Evolutionary conservation across 2,329 filamentous ascomycete genomes (phyloP), one percentile per base, ranked within the genome.

Genomic region (Penicillium sp.): DNA sequence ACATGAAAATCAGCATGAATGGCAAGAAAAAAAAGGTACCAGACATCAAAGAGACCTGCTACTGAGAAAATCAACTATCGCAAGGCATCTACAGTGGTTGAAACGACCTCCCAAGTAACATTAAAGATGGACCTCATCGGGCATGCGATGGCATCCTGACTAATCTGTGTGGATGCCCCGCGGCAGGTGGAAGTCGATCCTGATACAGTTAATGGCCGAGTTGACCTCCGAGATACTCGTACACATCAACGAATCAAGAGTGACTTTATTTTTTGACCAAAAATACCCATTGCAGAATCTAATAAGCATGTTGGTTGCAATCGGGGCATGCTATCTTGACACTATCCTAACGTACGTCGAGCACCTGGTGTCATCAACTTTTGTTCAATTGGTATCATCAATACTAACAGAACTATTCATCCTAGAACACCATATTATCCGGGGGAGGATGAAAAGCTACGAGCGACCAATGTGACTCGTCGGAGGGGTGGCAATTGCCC

Each of bases 401-500:
- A 51, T 28, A 28, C 51, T 54, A 40, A 53, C 13, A 17, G 1
- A 9, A 24, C 5, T 22, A 2, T 17, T n/a, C 13, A 15, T 26
- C 51, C 44, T 33, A 76, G 70, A 64, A 72, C 69, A 22, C 65
- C 88, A 3, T 79, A 86, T 70, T 92, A 87, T 72, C 90, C 90
- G 1, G 76, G 77, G 7, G 90, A 93, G 78, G 90, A 93, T 79
- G 84, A 86, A 53, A 93, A 93, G 76, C 81, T 91, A 44, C 88
- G 90, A 35, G 89, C 90, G 19, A 84, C 85, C 2, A 81, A 72
- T 26, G 73, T 90, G 58, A 77, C 80, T 38, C 83, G 83, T 47
- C 85, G 90, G 33, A 85, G 89, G 28, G 90, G 91, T 56, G 90
- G 90, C 35, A 93, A 93, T 74, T 88, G 88, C 65, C 85, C 88